Base-by-base conservation (phyloP, 352 stramenopile species). In the Pythium vanterpoolii region DNA sequence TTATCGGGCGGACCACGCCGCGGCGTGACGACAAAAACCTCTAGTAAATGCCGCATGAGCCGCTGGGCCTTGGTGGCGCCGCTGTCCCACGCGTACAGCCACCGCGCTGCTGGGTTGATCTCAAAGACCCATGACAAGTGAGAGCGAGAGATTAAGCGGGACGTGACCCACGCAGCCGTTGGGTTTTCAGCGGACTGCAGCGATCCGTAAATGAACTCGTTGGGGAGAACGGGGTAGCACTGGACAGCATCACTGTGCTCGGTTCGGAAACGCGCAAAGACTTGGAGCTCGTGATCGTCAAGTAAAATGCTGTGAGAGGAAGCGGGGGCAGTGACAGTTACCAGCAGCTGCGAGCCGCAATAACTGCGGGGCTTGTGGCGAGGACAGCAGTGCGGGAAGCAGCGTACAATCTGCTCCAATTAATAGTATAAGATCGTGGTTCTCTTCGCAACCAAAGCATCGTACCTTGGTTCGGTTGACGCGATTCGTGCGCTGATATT, bases 401-500 rank as follows among this genome's bases (percentile, higher is more conserved):
- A 76, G 28, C 57, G 31, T 23, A 63, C 30, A 36, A 63, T 56
- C 14, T 44, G 18, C 10, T 44, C 14, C 14, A 44, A 38, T 18
- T 9, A 38, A 6, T 38, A 14, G 33, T 14, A 38, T 18, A 9
- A 38, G 33, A 10, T 38, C 11, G 33, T 38, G 33, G 33, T 38
- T 14, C 33, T 38, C 2, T 38, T 38, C 31, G 10, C 9, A 14
- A 18, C 31, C 16, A 23, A 44, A 23, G n/a, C 19, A 21, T 11
- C 8, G 23, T 44, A 44, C 38, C 55, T 62, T 62, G 44, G 33
- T 48, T 19, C 33, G 6, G 24, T 62, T 31, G 7, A 34, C 23
- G 43, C 55, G 55, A 45, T 62, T 62, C 18, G 33, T 34, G 44
- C 55, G 55, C 44, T 62, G 55, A 44, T 62, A 62, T 19, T 44